These are phyloP conservation scores for Globisporangium middletonii DNA, from an alignment of 352 stramenopile genomes.

Conservation along the genomic window DNA sequence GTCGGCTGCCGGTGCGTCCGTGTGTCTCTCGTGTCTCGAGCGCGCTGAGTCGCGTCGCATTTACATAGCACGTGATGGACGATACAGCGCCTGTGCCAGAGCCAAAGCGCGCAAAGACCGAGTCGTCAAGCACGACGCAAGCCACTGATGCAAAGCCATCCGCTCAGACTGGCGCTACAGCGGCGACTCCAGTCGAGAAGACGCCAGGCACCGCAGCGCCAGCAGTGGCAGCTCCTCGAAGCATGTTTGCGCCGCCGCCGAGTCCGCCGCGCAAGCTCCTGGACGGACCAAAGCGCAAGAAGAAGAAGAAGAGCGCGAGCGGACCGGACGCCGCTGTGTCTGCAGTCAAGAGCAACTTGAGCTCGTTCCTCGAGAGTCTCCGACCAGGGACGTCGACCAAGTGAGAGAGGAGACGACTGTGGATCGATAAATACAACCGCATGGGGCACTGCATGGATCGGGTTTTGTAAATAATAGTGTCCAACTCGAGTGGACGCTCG, in stretches of 20 bases:
- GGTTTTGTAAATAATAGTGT: background rate
- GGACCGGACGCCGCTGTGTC: constrained; percentile 22
- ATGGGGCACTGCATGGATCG: background rate
- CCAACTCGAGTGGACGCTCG: background rate
- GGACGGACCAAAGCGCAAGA: constrained; percentile 47
- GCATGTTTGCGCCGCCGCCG: constrained; percentile 41
- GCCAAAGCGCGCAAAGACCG: constrained; percentile 25
- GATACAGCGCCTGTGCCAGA: background rate
- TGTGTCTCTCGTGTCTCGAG: background rate
- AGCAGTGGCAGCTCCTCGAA: constrained; percentile 10
- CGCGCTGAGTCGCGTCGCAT: background rate
- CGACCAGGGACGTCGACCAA: constrained; percentile 22
- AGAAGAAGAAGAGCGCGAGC: constrained; percentile 67
- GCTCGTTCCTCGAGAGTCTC: constrained; percentile 55
- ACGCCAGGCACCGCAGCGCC: background rate
- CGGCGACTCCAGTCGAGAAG: background rate
- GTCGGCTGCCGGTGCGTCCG: background rate
- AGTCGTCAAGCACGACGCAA: background rate
- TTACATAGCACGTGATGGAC: constrained; percentile 5
- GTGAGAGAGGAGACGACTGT: constrained; percentile 11
- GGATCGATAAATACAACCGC: background rate
- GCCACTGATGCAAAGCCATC: background rate
- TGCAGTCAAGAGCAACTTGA: constrained; percentile 63
- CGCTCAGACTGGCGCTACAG: background rate
- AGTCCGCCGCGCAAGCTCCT: constrained; percentile 66